Percentiles rank a stretch among this genome's conserved stretches.
Evolutionary conservation across 2,329 filamentous ascomycete genomes (phyloP).

Genomic region (Ophiostoma himal-ulmi): DNA sequence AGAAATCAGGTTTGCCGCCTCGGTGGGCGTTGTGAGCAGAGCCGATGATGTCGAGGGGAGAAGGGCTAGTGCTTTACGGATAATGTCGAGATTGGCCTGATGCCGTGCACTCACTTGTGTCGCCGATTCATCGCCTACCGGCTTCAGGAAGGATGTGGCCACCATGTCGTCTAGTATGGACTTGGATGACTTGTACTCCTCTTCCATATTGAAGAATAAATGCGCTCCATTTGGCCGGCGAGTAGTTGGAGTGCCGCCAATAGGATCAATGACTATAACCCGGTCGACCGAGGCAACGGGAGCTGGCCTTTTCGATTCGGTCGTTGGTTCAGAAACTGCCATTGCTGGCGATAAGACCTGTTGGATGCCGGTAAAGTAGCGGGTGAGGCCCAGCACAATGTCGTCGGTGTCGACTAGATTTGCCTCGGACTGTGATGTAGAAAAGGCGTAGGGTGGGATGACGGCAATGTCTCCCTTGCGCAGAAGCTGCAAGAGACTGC

Average conservation of each 20-base stretch:
- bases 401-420: constrained; percentile 48
- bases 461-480: constrained; percentile 65
- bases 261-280: constrained; percentile 79
- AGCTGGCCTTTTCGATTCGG: not conserved
- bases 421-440: constrained; percentile 37
- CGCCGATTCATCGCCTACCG: constrained; percentile 17
- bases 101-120: constrained; percentile 38
- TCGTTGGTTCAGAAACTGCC: constrained; percentile 32
- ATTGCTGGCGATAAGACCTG: not conserved
- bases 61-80: constrained; percentile 63
- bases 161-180: constrained; percentile 47
- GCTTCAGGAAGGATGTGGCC: not conserved
- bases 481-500: constrained; percentile 59
- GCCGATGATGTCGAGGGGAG: constrained; percentile 81
- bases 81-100: constrained; percentile 66
- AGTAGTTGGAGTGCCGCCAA: constrained; percentile 74
- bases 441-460: constrained; percentile 49
- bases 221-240: constrained; percentile 59
- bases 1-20: constrained; percentile 58
- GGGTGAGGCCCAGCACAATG: constrained; percentile 68
- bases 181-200: constrained; percentile 70
- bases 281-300: constrained; percentile 63
- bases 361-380: constrained; percentile 65
- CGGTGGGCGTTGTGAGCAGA: constrained; percentile 77
- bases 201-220: constrained; percentile 87